Evolutionary conservation across 1,139 yeast genomes (phyloP), one percentile per base, ranked within the genome.

Genomic region (Zygosaccharomyces sapae): DNA sequence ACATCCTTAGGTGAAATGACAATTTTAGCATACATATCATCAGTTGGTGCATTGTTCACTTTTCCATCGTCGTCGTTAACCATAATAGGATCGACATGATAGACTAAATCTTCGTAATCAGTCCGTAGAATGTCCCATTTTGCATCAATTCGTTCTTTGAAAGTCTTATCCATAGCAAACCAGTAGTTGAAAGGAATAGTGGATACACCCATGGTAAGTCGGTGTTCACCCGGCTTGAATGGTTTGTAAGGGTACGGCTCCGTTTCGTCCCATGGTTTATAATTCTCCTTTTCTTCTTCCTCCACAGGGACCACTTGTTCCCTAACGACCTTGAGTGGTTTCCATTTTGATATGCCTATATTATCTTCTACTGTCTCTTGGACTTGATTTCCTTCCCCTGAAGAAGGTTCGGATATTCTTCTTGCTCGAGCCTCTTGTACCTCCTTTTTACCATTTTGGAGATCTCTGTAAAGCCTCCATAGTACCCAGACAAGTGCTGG

Each of bases 191-290:
- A 73, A 30, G 75, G 75, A 37, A 80, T 65, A 43, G 70, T 73
- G 49, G 72, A 73, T 46, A 85, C 75, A 0, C 86, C 90, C 86
- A 85, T 80, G 3, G 84, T 83, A 66, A 85, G 68, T 54, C 76
- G 78, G 58, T 81, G 83, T 35, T 70, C 72, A 2, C 82, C 83
- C 45, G 77, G 75, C 58, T 79, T 80, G 70, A 80, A 79, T 3
- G 88, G 87, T 46, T 87, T 75, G 63, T 72, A 77, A 42, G 68
- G 73, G 48, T 68, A 66, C n/a, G 82, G 87, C 47, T 69, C 62
- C 4, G 69, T 66, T 8, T 56, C 56, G 13, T 68, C 56, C 84
- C 86, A 84, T 2, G 48, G 43, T 33, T 69, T 57, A 56, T 79
- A 79, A 37, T 61, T 62, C 8, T 43, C 42, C 24, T 33, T 41